A percentile compares a stretch with the other conserved stretches of the same genome.
Evolutionary conservation across 2,329 filamentous ascomycete genomes (phyloP).

Genomic region (Fusarium sacchari): DNA sequence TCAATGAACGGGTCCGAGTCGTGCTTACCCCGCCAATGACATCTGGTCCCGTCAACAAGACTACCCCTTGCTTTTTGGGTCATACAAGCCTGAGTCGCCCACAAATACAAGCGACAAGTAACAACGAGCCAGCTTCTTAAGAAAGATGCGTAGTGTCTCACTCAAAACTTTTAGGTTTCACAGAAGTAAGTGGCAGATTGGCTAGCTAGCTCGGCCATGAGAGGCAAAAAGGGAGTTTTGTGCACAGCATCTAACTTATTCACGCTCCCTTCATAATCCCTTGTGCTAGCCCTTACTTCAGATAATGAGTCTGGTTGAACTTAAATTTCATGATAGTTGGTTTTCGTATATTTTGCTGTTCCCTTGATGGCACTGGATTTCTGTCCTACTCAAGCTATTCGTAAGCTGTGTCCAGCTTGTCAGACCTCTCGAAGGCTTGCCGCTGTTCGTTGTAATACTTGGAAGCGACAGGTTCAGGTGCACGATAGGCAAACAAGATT

Average conservation of each 20-base stretch:
- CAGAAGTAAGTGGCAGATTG: background rate
- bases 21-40: slow-evolving; percentile 28
- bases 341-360: background rate
- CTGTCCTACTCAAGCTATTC: slow-evolving; percentile 8
- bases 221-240: slow-evolving; percentile 22
- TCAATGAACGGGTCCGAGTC: slow-evolving; percentile 11
- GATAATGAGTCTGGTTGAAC: background rate
- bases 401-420: slow-evolving; percentile 2
- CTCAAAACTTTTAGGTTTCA: background rate
- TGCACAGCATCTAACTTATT: slow-evolving; percentile 12
- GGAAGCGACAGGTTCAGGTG: background rate
- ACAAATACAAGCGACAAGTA: slow-evolving; percentile 7
- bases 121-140: background rate
- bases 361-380: background rate
- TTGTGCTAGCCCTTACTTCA: slow-evolving; percentile 21
- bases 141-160: slow-evolving; percentile 33
- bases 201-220: background rate
- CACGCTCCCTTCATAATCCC: slow-evolving; percentile 14
- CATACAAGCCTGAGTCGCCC: slow-evolving; percentile 26
- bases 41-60: slow-evolving; percentile 17
- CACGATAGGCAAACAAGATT: background rate
- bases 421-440: slow-evolving; percentile 13
- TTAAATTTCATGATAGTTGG: background rate
- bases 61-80: slow-evolving; percentile 39
- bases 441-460: slow-evolving; percentile 35